Percentiles rank a stretch among this genome's conserved stretches.
Evolutionary conservation across 2,329 filamentous ascomycete species (phyloP).

Genomic region (Lasiodiplodia citricola): DNA sequence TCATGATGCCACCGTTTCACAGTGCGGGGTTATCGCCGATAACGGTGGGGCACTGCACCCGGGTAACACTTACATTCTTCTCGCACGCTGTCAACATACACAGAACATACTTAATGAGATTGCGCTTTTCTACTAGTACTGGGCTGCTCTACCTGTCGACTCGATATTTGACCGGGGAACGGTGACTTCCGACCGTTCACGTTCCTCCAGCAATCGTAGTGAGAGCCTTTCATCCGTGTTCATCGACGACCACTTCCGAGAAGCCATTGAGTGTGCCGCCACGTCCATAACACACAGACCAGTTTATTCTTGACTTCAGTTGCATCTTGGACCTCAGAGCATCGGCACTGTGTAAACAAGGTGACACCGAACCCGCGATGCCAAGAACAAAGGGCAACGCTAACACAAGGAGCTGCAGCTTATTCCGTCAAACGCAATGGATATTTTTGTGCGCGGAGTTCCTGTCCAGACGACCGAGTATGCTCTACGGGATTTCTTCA

Average conservation of each 20-base stretch:
- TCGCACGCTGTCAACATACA: not conserved
- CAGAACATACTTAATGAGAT: not conserved
- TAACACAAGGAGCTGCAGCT: too few relatives aligned
- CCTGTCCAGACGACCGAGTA: conserved; percentile 49
- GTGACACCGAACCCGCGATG: too few relatives aligned
- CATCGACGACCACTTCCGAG: not conserved
- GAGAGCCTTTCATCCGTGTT: too few relatives aligned
- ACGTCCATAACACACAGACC: too few relatives aligned
- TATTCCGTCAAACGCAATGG: conserved; percentile 43
- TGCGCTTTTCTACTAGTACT: not conserved
- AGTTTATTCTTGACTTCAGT: too few relatives aligned
- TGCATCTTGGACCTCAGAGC: too few relatives aligned
- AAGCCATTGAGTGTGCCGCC: too few relatives aligned
- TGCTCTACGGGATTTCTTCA: conserved; percentile 49
- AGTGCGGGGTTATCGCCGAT: not conserved
- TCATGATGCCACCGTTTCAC: not conserved
- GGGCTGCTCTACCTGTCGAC: too few relatives aligned
- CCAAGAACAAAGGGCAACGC: too few relatives aligned
- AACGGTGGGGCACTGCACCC: not conserved
- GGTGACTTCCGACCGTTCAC: not conserved
- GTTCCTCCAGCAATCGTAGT: not conserved
- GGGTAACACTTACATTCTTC: not conserved
- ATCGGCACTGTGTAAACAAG: too few relatives aligned
- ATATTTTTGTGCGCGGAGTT: conserved; percentile 53
- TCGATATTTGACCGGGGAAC: too few relatives aligned